Evolutionary conservation across 2,329 filamentous ascomycete species (phyloP).

Genomic region (Aspergillus pseudoglaucus): DNA sequence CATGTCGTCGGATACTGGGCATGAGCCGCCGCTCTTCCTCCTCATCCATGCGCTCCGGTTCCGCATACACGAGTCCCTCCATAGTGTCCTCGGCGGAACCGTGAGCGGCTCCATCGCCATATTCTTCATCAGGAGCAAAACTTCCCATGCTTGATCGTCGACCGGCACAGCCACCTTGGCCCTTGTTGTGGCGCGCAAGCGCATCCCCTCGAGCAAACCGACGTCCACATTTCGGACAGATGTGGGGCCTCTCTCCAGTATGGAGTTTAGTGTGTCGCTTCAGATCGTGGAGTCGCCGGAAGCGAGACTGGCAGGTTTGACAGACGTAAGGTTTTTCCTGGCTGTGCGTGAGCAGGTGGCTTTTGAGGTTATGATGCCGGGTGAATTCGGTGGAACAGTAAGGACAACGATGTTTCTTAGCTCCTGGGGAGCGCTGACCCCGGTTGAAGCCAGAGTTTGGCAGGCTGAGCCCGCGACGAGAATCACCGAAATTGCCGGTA

Average conservation of each 20-base stretch:
- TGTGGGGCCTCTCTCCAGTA: slow-evolving; percentile 90
- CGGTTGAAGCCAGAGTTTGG: slow-evolving; percentile 51
- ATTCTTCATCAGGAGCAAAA: slow-evolving; percentile 73
- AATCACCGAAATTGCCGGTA: slow-evolving; percentile 43
- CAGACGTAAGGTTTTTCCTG: slow-evolving; percentile 98
- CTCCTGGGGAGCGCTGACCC: slow-evolving; percentile 62
- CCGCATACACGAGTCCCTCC: slow-evolving; percentile 57
- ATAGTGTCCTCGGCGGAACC: slow-evolving; percentile 51
- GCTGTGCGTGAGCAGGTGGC: slow-evolving; percentile 91
- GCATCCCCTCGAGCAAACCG: slow-evolving; percentile 95
- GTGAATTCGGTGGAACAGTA: slow-evolving; percentile 97
- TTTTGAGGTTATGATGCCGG: slow-evolving; percentile 94
- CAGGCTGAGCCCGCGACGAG: slow-evolving; percentile 54
- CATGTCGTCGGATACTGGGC: slow-evolving; percentile 69
- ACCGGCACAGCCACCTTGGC: slow-evolving; percentile 89
- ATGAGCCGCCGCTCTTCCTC: slow-evolving; percentile 48
- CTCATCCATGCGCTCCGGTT: slow-evolving; percentile 45
- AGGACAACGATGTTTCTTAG: slow-evolving; percentile 92
- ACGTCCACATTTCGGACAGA: slow-evolving; percentile 88
- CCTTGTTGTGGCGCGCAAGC: slow-evolving; percentile 88
- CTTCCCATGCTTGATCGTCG: slow-evolving; percentile 78
- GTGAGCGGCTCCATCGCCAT: slow-evolving; percentile 40
- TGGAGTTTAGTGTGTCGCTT: slow-evolving; percentile 96
- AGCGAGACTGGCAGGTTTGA: slow-evolving; percentile 85
- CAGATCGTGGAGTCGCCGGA: slow-evolving; percentile 85